Evolutionary conservation across 129 eudicot genomes (phyloP), one percentile per base, ranked within the genome.

Genomic region (Glebionis coronaria): DNA sequence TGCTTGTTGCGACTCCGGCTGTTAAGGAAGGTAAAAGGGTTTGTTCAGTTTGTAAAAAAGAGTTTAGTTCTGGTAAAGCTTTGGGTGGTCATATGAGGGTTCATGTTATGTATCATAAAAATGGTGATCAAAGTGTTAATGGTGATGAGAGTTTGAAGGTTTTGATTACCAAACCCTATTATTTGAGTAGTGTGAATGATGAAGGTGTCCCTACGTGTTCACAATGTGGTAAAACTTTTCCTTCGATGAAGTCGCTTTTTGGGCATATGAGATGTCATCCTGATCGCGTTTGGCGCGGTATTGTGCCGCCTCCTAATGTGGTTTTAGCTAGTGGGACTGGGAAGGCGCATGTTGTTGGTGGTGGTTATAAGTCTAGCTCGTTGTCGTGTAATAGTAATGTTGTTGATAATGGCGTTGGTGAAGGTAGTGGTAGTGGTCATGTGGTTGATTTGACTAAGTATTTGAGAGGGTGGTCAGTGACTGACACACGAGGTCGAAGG

Each of bases 1-100:
- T n/a, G n/a, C n/a, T n/a, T n/a, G n/a, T n/a, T n/a, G n/a, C n/a
- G n/a, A n/a, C n/a, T 57, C 61, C 25, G 27, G 27, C 25, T 23
- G 25, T 23, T 23, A 14, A 58, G 3, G 57, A 65, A 47, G 71
- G 18, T 4, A 73, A 73, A 65, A 74, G 78, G 74, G 77, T 72
- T 70, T 88, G 91, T 58, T 40, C 57, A 0, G 70, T 65, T 11
- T 88, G 95, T 62, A 31, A 47, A 11, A 88, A 85, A 21, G 95
- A 61, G 71, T 88, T 88, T 18, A 76, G 65, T 63, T 84, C 88
- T 3, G 81, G 86, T 12, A 78, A 88, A 78, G 95, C 91, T 19
- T 71, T 88, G 20, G 88, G 91, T 3, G 95, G 95, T 73, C 95
- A 88, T 79, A 80, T 80, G 91, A 84, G 95, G 29, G 45, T 88